phyloP scores from a whole-genome alignment of 2,329 filamentous ascomycete genomes.

The Cadophora gregata region DNA sequence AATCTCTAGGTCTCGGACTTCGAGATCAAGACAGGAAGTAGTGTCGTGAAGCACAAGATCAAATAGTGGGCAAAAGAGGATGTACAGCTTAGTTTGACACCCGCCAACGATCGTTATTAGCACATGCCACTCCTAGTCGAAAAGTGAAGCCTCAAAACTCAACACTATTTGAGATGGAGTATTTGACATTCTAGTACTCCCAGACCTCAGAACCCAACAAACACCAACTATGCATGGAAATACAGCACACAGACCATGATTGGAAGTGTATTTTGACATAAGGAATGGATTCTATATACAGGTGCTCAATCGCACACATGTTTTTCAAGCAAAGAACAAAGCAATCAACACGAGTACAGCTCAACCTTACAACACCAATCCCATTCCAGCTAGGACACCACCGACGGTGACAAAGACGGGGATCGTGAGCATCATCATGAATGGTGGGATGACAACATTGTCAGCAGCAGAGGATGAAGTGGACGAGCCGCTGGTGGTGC shows the following conservation, averaged over 20 bases:
- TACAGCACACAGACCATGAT: neutral
- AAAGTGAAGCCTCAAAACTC: too few species aligned
- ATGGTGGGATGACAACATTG: slow-evolving; percentile 5
- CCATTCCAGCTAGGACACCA: slow-evolving; percentile 15
- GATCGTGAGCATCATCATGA: slow-evolving; percentile 4
- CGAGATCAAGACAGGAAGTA: too few species aligned
- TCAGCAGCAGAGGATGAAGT: slow-evolving; percentile 10
- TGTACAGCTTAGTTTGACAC: too few species aligned
- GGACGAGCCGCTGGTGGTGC: neutral
- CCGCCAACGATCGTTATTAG: too few species aligned
- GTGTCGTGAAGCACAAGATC: too few species aligned
- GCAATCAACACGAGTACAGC: neutral
- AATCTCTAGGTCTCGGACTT: too few species aligned
- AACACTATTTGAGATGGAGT: neutral
- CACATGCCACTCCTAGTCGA: too few species aligned
- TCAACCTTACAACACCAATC: slow-evolving; percentile 12
- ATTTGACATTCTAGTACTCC: neutral
- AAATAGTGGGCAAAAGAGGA: too few species aligned
- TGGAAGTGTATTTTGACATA: slow-evolving; percentile 10
- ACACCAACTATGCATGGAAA: slow-evolving; percentile 10
- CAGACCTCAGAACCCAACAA: neutral
- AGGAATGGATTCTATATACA: slow-evolving; percentile 12
- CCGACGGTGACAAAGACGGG: slow-evolving; percentile 10
- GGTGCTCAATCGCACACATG: slow-evolving; percentile 3
- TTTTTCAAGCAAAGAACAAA: neutral